phyloP scores from a whole-genome alignment of 768 basidiomycete species.

The Hemileccinum impolitum region DNA sequence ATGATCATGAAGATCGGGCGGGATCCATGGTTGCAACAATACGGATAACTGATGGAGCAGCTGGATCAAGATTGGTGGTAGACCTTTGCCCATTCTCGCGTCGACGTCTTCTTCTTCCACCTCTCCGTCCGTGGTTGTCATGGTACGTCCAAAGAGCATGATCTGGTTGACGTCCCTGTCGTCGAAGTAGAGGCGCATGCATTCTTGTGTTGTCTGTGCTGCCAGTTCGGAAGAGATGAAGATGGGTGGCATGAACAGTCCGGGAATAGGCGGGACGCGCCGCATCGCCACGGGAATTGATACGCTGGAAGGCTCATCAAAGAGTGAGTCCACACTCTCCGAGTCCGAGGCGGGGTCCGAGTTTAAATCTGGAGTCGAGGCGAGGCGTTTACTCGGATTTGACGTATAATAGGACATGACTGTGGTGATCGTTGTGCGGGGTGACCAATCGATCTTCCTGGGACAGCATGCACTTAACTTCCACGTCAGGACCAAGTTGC shows the following conservation, averaged over 20 bases:
- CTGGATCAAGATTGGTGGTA: slow-evolving; percentile 53
- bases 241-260: slow-evolving; percentile 57
- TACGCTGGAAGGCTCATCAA: slow-evolving; percentile 39
- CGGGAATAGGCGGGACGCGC: slow-evolving; percentile 55
- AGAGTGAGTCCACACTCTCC: slow-evolving; percentile 43
- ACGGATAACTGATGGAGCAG: slow-evolving; percentile 51
- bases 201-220: slow-evolving; percentile 45
- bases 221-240: slow-evolving; percentile 51
- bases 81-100: slow-evolving; percentile 34
- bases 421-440: slow-evolving; percentile 1
- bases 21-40: slow-evolving; percentile 49
- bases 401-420: slow-evolving; percentile 8
- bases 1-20: slow-evolving; percentile 46
- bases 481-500: slow-evolving; percentile 2
- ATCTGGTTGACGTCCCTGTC: slow-evolving; percentile 62
- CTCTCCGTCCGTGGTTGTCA: slow-evolving; percentile 8
- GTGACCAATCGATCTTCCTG: too few relatives aligned
- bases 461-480: too few relatives aligned
- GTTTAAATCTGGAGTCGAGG: slow-evolving; percentile 8
- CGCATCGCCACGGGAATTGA: slow-evolving; percentile 27
- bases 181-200: slow-evolving; percentile 56
- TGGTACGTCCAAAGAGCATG: slow-evolving; percentile 74
- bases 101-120: slow-evolving; percentile 14
- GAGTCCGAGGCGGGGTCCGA: slow-evolving; percentile 14
- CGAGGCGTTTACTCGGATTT: not conserved